A percentile compares a stretch with the other conserved stretches of the same genome.
Evolutionary conservation across 495 filamentous ascomycete genomes (phyloP).

Genomic region (Podospora appendiculata): DNA sequence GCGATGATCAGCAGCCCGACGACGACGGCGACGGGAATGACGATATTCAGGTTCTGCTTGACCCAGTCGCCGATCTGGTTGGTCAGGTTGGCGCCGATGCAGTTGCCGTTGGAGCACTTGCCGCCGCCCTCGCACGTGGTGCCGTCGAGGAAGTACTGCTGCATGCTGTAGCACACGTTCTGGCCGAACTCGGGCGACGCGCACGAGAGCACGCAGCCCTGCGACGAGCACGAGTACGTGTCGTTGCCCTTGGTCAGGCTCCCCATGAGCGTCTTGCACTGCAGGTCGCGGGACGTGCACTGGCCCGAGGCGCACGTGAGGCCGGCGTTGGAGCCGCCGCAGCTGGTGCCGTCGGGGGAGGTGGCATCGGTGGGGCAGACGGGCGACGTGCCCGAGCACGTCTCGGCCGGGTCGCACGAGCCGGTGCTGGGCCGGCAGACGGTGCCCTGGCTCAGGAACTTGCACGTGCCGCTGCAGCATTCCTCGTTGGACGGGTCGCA

Average conservation of each 20-base stretch:
- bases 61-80: constrained; percentile 63
- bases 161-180: constrained; percentile 61
- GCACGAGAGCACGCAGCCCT: constrained; percentile 70
- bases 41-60: constrained; percentile 59
- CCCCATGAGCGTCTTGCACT: constrained; percentile 85
- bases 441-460: constrained; percentile 55
- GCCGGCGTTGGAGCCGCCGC: constrained; percentile 47
- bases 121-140: constrained; percentile 81
- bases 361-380: constrained; percentile 67
- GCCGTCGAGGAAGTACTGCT: constrained; percentile 92
- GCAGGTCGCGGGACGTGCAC: constrained; percentile 85
- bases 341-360: constrained; percentile 59
- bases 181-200: constrained; percentile 58
- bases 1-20: constrained; percentile 63
- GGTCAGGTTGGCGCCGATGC: constrained; percentile 52
- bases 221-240: constrained; percentile 71
- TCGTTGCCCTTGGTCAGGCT: constrained; percentile 65
- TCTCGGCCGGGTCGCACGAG: constrained; percentile 76
- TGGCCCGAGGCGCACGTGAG: constrained; percentile 88
- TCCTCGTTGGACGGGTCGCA: constrained; percentile 90
- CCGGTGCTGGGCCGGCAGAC: constrained; percentile 77
- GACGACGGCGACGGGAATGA: constrained; percentile 63
- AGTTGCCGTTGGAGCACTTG: constrained; percentile 65
- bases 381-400: constrained; percentile 64
- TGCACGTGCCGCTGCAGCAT: constrained; percentile 71